phyloP scores from a whole-genome alignment of 495 filamentous ascomycete species.

The Penicillium turbatum region DNA sequence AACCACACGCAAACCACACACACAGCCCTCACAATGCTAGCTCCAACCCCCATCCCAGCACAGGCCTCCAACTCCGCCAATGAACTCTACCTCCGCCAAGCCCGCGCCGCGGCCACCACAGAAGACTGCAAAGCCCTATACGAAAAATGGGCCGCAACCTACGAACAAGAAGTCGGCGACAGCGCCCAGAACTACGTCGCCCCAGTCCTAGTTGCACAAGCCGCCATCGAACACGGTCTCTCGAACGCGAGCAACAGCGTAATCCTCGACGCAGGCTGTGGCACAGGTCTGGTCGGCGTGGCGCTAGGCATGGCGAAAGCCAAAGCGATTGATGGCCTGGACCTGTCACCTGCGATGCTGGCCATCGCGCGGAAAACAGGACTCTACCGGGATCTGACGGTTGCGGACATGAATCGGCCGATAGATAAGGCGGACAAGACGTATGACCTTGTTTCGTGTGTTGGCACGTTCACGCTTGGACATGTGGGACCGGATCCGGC shows the following conservation, averaged over 20 bases:
- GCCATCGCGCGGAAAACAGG: constrained; percentile 37
- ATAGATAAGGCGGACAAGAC: constrained; percentile 26
- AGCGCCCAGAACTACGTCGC: constrained; percentile 39
- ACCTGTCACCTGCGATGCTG: constrained; percentile 43
- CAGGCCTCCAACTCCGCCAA: constrained; percentile 18
- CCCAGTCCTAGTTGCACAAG: constrained; percentile 34
- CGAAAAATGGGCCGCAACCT: constrained; percentile 44
- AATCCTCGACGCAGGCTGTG: constrained; percentile 47
- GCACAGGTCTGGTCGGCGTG: constrained; percentile 42
- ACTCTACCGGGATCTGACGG: constrained; percentile 34
- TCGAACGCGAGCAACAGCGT: constrained; percentile 17
- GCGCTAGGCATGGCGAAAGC: constrained; percentile 31
- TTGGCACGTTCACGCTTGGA: constrained; percentile 45
- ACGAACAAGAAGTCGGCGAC: constrained; percentile 39
- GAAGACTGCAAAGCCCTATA: constrained; percentile 39
- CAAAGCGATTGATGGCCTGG: constrained; percentile 39
- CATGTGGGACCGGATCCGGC: constrained; percentile 45
- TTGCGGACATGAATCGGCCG: constrained; percentile 35
- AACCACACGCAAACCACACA: neutral
- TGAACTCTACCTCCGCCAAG: constrained; percentile 25
- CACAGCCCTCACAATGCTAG: constrained; percentile 18
- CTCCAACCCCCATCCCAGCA: constrained; percentile 7
- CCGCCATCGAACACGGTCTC: constrained; percentile 22
- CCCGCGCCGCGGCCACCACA: constrained; percentile 21
- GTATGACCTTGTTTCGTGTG: constrained; percentile 45